Evolutionary conservation across 192 early-diverging fungal genomes (phyloP).

Genomic region (Linnemannia exigua): DNA sequence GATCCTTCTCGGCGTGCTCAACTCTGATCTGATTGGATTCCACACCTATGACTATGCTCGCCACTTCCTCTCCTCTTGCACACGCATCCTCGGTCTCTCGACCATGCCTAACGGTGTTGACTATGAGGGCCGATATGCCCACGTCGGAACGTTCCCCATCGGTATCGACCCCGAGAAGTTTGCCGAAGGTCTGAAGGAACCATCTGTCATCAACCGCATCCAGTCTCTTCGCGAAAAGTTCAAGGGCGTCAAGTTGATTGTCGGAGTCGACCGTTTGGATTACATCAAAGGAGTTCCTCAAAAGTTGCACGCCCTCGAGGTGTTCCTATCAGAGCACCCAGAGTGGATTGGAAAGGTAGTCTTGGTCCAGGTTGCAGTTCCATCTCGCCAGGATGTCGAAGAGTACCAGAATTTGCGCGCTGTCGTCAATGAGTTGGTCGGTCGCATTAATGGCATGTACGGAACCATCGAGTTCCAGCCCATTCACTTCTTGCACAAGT

Average conservation of each 20-base stretch:
- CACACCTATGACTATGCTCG: slow-evolving; percentile 99
- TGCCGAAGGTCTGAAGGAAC: slow-evolving; percentile 82
- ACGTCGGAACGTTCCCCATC: slow-evolving; percentile 99
- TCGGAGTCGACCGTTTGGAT: slow-evolving; percentile 98
- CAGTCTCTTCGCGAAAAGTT: slow-evolving; percentile 86
- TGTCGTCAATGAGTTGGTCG: slow-evolving; percentile 97
- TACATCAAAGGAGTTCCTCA: slow-evolving; percentile 99
- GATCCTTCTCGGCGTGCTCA: slow-evolving; percentile 93
- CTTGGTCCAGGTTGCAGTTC: slow-evolving; percentile 97
- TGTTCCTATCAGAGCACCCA: slow-evolving; percentile 89
- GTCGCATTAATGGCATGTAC: slow-evolving; percentile 97
- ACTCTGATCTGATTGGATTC: slow-evolving; percentile 96
- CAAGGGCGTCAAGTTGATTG: slow-evolving; percentile 88
- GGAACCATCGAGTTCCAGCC: slow-evolving; percentile 97
- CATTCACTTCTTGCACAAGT: slow-evolving; percentile 98
- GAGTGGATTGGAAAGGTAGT: slow-evolving; percentile 96
- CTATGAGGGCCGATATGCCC: slow-evolving; percentile 91
- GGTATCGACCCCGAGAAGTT: slow-evolving; percentile 99
- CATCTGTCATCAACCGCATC: slow-evolving; percentile 81
- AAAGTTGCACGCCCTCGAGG: slow-evolving; percentile 96
- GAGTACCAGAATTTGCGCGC: slow-evolving; percentile 97
- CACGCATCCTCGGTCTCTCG: slow-evolving; percentile 94
- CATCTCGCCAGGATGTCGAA: slow-evolving; percentile 97
- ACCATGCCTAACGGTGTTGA: slow-evolving; percentile 96
- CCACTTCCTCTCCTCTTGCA: slow-evolving; percentile 97